Evolutionary conservation across 306 rosid species (phyloP), one percentile per base, ranked within the genome.

Genomic region (Quercus parvula): DNA sequence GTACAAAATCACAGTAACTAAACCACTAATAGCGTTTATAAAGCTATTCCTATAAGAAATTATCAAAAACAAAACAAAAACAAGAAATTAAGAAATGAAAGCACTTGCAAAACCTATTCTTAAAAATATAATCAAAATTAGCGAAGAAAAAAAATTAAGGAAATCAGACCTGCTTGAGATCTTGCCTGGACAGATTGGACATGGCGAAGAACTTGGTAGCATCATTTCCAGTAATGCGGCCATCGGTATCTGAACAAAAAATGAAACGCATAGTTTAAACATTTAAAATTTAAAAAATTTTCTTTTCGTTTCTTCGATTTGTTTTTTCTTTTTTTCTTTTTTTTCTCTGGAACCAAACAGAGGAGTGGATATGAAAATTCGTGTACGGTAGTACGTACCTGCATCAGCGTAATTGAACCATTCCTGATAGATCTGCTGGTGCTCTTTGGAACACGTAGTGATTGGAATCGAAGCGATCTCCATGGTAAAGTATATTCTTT

Each of bases 321-420:
- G 0, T 38, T 38, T 33, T 31, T 31, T 33, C 1, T 0, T 30
- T 30, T n/a, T 33, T 33, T 0, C 17, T 31, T 20, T 15, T 14
- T 63, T 49, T 62, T 44, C 70, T 59, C 49, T 13, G 61, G 5
- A 77, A 72, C 19, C 76, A 83, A 75, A 59, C 19, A 5, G n/a
- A 59, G 66, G 31, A 10, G 11, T 62, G 38, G 68, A 62, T 17
- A 62, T 62, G 13, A 22, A 25, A 62, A 4, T 62, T 11, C 27
- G 19, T 52, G 62, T 18, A 35, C 46, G 46, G 46, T 41, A 41
- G 46, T 2, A 41, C 12, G 44, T 68, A 95, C 99, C 99, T 78
- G 94, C 75, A 90, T 95, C 99, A 15, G 92, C 99, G 81, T 52
- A 86, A 76, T 73, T 82, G 77, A 95, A 95, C 99, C 99, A 95